Percentiles rank a stretch among this genome's conserved stretches.
Conservation (phyloP, 2,329 filamentous ascomycete species). For the Pseudocercospora fijiensis region DNA sequence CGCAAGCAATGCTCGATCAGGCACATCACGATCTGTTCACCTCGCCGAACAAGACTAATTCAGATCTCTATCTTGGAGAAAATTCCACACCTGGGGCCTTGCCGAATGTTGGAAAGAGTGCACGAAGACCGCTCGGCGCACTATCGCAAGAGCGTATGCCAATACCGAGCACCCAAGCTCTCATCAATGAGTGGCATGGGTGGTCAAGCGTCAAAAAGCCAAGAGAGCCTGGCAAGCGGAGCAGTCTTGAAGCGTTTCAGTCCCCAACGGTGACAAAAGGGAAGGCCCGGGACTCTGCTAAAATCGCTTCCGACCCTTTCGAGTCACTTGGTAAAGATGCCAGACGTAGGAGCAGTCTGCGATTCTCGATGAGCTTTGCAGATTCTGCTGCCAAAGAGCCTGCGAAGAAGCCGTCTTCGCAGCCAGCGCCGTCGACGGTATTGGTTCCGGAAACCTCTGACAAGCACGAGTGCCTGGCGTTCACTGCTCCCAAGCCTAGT, state of each 20-base stretch:
- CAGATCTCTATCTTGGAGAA: slow-evolving; percentile 14
- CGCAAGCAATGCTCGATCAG: slow-evolving; percentile 33
- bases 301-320: slow-evolving; percentile 8
- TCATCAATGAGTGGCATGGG: slow-evolving; percentile 44
- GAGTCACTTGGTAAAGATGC: slow-evolving; percentile 9
- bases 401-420: slow-evolving; percentile 3
- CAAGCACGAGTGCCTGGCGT: neutral
- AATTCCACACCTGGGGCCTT: slow-evolving; percentile 34
- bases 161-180: slow-evolving; percentile 46
- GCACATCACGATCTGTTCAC: slow-evolving; percentile 34
- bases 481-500: slow-evolving; percentile 8
- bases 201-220: slow-evolving; percentile 47
- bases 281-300: neutral
- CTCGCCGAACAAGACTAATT: slow-evolving; percentile 31
- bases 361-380: slow-evolving; percentile 26
- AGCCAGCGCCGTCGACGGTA: slow-evolving; percentile 2
- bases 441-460: slow-evolving; percentile 7
- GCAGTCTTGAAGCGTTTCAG: slow-evolving; percentile 9
- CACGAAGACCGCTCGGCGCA: slow-evolving; percentile 21
- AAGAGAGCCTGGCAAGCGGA: slow-evolving; percentile 10
- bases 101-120: slow-evolving; percentile 36
- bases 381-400: slow-evolving; percentile 17
- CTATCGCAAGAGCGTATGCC: slow-evolving; percentile 28
- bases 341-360: slow-evolving; percentile 28
- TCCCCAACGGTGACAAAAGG: slow-evolving; percentile 22